Base-by-base conservation (phyloP, 192 early-diverging fungal species). In the Backusella mclennaniae region DNA sequence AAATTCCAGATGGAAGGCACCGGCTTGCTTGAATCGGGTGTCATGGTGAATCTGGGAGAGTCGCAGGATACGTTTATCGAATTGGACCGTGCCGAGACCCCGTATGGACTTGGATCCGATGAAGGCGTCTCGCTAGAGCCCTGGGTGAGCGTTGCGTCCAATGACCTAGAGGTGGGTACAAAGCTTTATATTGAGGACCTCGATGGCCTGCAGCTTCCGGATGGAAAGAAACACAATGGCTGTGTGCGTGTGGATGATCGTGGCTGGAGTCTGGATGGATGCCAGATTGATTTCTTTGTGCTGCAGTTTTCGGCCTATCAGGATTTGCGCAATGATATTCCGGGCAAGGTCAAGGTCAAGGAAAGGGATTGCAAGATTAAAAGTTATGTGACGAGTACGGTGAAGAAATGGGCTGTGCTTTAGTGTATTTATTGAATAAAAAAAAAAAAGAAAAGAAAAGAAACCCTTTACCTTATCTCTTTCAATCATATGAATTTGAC, bases 1-100 rank as follows among this genome's bases (percentile, higher is more conserved):
- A 83, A 83, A 72, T 83, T 79, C 41, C 74, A 80, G 72, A 83
- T 83, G 82, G 82, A 83, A 53, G 82, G 82, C 9, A 83, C 82
- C 46, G 77, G 82, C 1, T 41, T 83, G 42, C 75, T 83, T 19
- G 11, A 70, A 35, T 74, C 67, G 67, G 78, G 82, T 38, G 42
- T 67, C 3, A 49, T 83, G 59, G 75, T 83, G 75, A 83, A 83
- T 19, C 33, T 83, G 7, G 74, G 38, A 9, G 9, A 8, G 6
- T 26, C 38, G 0, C 15, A 77, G 1, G 56, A 53, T 12, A 75
- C 6, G 2, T 83, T 83, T 52, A 33, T 52, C 6, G 36, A 69
- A 38, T n/a, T 83, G n/a, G 69, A 83, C 44, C 71, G 67, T n/a
- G 74, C 77, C n/a, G 74, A 69, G 14, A 31, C 59, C 3, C 82